Conservation (phyloP, 345 rosid genomes). For the Eucalyptus polyanthemos region DNA sequence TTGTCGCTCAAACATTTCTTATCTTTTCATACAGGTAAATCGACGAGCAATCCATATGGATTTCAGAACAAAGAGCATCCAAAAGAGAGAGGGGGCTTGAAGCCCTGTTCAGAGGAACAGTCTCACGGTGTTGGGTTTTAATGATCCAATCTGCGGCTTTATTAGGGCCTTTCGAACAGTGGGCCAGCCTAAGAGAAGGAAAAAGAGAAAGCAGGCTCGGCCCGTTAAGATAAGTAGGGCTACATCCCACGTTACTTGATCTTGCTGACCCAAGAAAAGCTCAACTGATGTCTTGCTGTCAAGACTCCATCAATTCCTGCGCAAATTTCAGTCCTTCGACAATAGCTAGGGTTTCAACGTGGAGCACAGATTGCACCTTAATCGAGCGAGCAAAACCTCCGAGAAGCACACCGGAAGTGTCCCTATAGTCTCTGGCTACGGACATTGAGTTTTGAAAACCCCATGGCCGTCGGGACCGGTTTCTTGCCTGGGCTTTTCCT, state of each 20-base stretch:
- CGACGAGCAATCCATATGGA: neutral
- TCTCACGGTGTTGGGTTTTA: neutral
- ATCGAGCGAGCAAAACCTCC: too few relatives aligned
- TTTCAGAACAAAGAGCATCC: neutral
- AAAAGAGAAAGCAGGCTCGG: neutral
- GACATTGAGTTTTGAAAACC: too few relatives aligned
- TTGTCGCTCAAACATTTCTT: neutral
- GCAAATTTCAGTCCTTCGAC: neutral
- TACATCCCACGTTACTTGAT: neutral
- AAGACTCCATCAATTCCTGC: neutral
- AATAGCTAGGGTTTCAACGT: neutral
- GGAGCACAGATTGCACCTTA: too few relatives aligned
- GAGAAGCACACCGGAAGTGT: too few relatives aligned
- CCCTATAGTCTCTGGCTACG: too few relatives aligned
- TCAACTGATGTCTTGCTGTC: neutral
- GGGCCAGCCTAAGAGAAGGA: neutral
- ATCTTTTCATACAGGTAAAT: neutral
- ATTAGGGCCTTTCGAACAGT: neutral
- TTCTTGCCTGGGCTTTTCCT: too few relatives aligned
- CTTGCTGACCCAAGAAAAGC: neutral
- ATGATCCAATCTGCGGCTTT: neutral
- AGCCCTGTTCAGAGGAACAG: neutral
- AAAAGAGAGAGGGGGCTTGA: neutral
- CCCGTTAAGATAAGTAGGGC: neutral
- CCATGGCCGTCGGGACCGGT: too few relatives aligned